These are phyloP conservation scores for Cymbidium sinense DNA, from an alignment of 106 monocot species.

Conservation along the genomic window DNA sequence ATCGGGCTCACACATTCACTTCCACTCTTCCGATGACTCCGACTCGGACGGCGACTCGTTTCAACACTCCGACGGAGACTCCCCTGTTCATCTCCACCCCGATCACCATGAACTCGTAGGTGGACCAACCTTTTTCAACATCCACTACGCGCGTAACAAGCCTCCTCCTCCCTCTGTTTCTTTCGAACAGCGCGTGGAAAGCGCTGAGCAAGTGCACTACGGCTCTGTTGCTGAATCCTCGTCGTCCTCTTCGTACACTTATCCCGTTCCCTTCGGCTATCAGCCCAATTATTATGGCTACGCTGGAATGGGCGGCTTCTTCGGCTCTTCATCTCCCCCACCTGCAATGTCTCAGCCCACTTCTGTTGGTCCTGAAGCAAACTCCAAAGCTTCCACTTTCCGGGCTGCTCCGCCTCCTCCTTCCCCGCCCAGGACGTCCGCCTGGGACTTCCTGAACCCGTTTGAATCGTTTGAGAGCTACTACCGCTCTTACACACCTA, in stretches of 20 bases:
- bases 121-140: conserved; percentile 15
- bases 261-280: conserved; percentile 17
- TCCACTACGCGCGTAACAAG: conserved; percentile 41
- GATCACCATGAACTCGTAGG: conserved; percentile 4
- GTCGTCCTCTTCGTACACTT: conserved; percentile 11
- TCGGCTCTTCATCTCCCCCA: conserved; percentile 24
- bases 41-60: conserved; percentile 27
- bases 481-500: conserved; percentile 54
- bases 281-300: conserved; percentile 20
- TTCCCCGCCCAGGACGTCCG: conserved; percentile 47
- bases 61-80: conserved; percentile 36
- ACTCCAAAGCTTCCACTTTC: conserved; percentile 11
- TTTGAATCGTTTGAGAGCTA: conserved; percentile 46
- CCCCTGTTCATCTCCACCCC: conserved; percentile 20
- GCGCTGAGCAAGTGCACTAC: conserved; percentile 10
- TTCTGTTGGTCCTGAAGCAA: background rate
- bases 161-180: conserved; percentile 41
- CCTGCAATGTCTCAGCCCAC: conserved; percentile 12
- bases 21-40: conserved; percentile 43
- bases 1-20: conserved; percentile 65
- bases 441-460: conserved; percentile 89
- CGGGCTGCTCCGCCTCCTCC: conserved; percentile 43
- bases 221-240: conserved; percentile 2
- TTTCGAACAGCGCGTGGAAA: conserved; percentile 34
- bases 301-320: conserved; percentile 26